Base-by-base conservation (phyloP, 805 yeast genomes). In the Wilhelminamyces savonicus region DNA sequence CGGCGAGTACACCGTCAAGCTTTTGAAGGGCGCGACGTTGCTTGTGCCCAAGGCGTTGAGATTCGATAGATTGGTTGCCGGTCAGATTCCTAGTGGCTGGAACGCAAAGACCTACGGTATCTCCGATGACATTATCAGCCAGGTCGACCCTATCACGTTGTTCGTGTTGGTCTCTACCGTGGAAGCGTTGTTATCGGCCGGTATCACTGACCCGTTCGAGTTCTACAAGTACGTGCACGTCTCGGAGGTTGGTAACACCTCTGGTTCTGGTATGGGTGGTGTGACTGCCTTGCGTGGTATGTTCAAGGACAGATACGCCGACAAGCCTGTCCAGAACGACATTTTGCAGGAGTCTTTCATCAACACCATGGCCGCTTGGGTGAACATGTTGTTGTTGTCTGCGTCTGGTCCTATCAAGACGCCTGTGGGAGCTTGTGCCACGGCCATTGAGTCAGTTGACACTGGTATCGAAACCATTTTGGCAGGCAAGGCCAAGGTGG, bases 241-340 rank as follows among this genome's bases (percentile, higher is more conserved):
- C 34, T 87, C 97, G 27, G 97, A 92, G 66, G 87, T 92, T 46
- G 99, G 98, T 70, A 94, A 90, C 76, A 88, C 97, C 74, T 82
- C 95, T 28, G 99, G 99, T 70, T 87, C 97, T 34, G 99, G 99
- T 77, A 90, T 92, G 95, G 99, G 99, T 66, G 99, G 99, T 81
- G 94, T 90, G 50, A 59, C 82, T 47, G 98, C 99, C 30, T 67
- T 92, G 54, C 84, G 94, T 61, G 97, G 96, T 49, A 92, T 92
- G 97, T 92, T 87, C 73, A 87, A 75, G 63, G 95, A 90, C 55
- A 80, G 99, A 68, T 92, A 73, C 69, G 68, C 76, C 47, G 99
- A 92, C 59, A 71, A 71, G 62, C 96, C 95, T 32, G 96, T 88
- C 32, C 98, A 94, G 70, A 92, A 85, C 57, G 99, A 92, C 66